Conservation (phyloP, 305 asterid genomes). For the Andrographis paniculata region DNA sequence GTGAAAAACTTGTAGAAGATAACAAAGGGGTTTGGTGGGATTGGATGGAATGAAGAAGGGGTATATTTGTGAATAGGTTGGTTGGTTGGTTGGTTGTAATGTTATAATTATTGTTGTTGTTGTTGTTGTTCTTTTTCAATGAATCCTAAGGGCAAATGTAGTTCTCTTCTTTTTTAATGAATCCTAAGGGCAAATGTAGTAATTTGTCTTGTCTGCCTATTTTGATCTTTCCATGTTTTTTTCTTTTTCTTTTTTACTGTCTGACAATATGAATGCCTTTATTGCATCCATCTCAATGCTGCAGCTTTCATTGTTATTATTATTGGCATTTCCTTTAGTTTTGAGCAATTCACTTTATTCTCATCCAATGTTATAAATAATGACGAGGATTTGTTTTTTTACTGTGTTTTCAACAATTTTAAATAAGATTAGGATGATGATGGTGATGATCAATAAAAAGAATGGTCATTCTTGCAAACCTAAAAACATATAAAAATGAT, state of each 20-base stretch:
- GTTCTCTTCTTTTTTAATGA: conserved; percentile 20
- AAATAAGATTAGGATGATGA: no score
- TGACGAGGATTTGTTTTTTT: not conserved
- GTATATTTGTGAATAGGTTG: conserved; percentile 37
- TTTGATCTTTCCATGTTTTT: conserved; percentile 8
- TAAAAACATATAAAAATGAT: not conserved
- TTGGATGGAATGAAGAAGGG: conserved; percentile 12
- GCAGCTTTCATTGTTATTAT: not conserved
- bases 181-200: conserved; percentile 22
- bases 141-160: conserved; percentile 22
- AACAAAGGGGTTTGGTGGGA: conserved; percentile 20
- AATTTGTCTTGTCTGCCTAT: conserved; percentile 14
- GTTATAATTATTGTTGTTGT: not conserved
- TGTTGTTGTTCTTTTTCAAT: conserved; percentile 6
- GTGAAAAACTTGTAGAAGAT: conserved; percentile 12
- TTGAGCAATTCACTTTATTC: not conserved
- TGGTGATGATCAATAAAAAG: no score
- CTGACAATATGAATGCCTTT: not conserved
- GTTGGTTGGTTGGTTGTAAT: conserved; percentile 8
- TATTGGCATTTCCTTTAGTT: not conserved
- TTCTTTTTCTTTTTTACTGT: not conserved
- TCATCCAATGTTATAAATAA: not conserved
- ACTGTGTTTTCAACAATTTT: not conserved
- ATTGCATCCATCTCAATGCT: not conserved
- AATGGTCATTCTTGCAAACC: not conserved